Evolutionary conservation across 2,329 filamentous ascomycete species (phyloP), one percentile per base, ranked within the genome.

Genomic region (Trichoderma afroharzianum): DNA sequence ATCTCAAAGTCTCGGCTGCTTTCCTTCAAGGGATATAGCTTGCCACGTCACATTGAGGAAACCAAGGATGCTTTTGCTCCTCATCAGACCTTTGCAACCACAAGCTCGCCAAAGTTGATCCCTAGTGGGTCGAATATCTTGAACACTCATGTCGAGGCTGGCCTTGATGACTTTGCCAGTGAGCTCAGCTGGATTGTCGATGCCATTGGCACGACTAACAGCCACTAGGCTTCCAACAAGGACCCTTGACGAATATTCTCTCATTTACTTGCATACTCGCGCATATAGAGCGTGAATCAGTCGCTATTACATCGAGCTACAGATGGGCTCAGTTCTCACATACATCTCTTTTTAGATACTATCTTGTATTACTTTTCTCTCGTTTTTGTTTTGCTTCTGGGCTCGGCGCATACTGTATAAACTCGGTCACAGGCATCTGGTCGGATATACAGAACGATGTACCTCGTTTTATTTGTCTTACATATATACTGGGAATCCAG

Each of bases 101-200:
- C 78, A 28, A 75, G 73, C 57, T 76, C 77, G 4, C 73, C 76
- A 6, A 70, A 76, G n/a, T 68, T 81, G n/a, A 68, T 80, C 26
- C 67, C 77, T 1, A 74, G 68, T 50, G 74, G 74, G 69, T 59
- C 70, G 59, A 75, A 78, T 72, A 73, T 82, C 18, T 76, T 84
- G 3, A 79, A 78, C 9, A 74, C 77, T 50, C 81, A 81, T 3
- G 78, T 80, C 55, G 81, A 82, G 62, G 77, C 79, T 5, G 81
- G 80, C 26, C 75, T 84, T 6, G 82, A 83, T 61, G 81, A 83
- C 70, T 82, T 84, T 73, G 80, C 78, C 55, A 80, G 74, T 64
- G 87, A 88, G 76, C 79, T 88, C 72, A 82, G 84, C 68, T 88
- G 86, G 85, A 85, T 88, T 77, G 84, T 83, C 12, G 82, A 84